Evolutionary conservation across 768 basidiomycete genomes (phyloP).

Genomic region (Agaricus blazei): DNA sequence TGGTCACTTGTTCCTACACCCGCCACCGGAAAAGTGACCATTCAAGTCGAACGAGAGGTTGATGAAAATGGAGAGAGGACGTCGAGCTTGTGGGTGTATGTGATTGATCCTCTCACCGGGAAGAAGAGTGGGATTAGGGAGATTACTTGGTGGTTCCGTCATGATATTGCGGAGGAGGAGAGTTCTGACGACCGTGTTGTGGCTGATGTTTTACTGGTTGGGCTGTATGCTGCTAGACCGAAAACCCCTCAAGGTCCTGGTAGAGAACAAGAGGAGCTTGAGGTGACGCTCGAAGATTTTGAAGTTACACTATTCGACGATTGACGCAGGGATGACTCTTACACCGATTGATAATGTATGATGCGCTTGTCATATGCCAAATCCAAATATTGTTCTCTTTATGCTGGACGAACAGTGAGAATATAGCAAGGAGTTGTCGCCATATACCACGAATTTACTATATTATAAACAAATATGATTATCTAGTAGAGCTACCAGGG

Average conservation of each 20-base stretch:
- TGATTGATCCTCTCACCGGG: slow-evolving; percentile 24
- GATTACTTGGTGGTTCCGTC: slow-evolving; percentile 28
- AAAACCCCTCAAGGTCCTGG: slow-evolving; percentile 22
- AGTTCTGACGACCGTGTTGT: slow-evolving; percentile 1
- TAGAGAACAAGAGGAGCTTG: slow-evolving; percentile 20
- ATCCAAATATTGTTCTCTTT: no score
- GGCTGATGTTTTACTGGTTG: slow-evolving; percentile 18
- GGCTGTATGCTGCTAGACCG: slow-evolving; percentile 24
- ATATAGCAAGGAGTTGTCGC: no score
- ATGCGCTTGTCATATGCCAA: no score
- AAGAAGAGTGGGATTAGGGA: slow-evolving; percentile 26
- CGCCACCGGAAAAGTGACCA: slow-evolving; percentile 21
- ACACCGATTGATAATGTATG: no score
- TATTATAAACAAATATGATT: not conserved
- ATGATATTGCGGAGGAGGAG: slow-evolving; percentile 17
- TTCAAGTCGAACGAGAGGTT: slow-evolving; percentile 24
- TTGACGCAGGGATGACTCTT: slow-evolving; percentile 6
- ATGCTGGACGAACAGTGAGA: no score
- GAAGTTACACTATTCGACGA: slow-evolving; percentile 27
- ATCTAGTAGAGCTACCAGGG: not conserved
- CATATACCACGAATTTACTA: no score
- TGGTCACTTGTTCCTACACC: slow-evolving; percentile 26
- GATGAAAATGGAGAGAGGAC: slow-evolving; percentile 22
- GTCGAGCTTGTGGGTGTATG: slow-evolving; percentile 24
- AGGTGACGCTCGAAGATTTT: slow-evolving; percentile 23